A percentile compares a stretch with the other conserved stretches of the same genome.
phyloP scores from a whole-genome alignment of 305 asterid genomes.

The Fraxinus floribunda region DNA sequence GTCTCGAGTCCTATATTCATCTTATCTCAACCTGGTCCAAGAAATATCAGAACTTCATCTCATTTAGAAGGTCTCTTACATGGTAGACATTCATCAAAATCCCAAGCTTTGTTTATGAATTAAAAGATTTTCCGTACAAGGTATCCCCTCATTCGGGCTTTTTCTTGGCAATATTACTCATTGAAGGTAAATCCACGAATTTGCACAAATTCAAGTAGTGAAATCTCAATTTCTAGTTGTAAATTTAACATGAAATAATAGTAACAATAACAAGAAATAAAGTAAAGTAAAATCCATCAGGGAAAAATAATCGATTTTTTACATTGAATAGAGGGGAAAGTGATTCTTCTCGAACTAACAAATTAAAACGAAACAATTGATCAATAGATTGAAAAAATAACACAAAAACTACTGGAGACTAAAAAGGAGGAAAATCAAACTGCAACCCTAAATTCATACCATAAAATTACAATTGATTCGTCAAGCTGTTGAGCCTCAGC shows the following conservation, averaged over 20 bases:
- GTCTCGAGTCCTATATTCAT: background rate
- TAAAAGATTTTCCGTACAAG: background rate
- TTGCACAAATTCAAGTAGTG: background rate
- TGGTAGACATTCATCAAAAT: background rate
- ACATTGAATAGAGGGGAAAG: background rate
- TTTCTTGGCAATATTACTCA: background rate
- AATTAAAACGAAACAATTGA: background rate
- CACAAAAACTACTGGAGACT: background rate
- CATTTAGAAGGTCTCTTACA: background rate
- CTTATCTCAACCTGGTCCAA: background rate
- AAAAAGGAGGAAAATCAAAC: background rate
- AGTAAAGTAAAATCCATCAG: background rate
- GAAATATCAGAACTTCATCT: background rate
- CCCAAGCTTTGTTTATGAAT: background rate
- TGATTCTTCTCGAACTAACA: background rate
- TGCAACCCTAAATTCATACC: slow-evolving; percentile 38
- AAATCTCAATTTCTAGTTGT: background rate
- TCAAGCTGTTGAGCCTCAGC: slow-evolving; percentile 66
- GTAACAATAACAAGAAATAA: background rate
- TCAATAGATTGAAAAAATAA: background rate
- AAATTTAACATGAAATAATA: background rate
- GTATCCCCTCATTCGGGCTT: background rate
- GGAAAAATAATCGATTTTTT: background rate
- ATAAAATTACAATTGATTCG: slow-evolving; percentile 58
- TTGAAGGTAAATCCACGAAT: background rate